These are phyloP conservation scores for Colletotrichum tamarilloi DNA, from an alignment of 2,329 filamentous ascomycete genomes.

Conservation along the genomic window DNA sequence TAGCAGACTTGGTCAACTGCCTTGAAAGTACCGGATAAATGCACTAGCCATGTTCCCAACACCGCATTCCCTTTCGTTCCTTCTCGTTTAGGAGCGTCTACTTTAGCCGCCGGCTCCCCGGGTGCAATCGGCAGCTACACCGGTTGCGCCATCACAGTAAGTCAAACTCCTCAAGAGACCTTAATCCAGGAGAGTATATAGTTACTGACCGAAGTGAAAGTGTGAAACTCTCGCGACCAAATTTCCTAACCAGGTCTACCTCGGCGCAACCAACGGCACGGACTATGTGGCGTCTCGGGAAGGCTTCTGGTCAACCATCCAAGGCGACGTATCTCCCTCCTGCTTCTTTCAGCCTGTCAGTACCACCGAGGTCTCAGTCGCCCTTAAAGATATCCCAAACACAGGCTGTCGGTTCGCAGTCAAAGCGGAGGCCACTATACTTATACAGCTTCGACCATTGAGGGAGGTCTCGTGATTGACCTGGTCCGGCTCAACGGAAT, in stretches of 20 bases:
- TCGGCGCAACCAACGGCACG: not conserved
- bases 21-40: not conserved
- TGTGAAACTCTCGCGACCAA: too few species aligned
- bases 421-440: constrained; percentile 59
- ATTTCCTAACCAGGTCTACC: not conserved
- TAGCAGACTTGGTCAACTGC: not conserved
- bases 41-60: too few species aligned
- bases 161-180: too few species aligned
- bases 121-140: too few species aligned
- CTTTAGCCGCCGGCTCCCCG: too few species aligned
- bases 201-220: too few species aligned
- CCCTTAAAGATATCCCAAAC: not conserved
- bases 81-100: too few species aligned
- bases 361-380: constrained; percentile 36
- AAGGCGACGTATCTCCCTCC: not conserved
- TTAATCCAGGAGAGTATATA: too few species aligned
- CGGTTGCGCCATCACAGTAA: too few species aligned
- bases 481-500: constrained; percentile 49
- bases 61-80: too few species aligned
- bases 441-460: constrained; percentile 51
- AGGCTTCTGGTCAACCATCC: constrained; percentile 12
- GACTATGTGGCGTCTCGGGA: not conserved
- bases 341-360: not conserved
- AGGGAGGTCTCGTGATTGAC: constrained; percentile 49
- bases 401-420: constrained; percentile 48